These are phyloP conservation scores for Clohesyomyces aquaticus DNA, from an alignment of 495 filamentous ascomycete genomes.

Conservation along the genomic window DNA sequence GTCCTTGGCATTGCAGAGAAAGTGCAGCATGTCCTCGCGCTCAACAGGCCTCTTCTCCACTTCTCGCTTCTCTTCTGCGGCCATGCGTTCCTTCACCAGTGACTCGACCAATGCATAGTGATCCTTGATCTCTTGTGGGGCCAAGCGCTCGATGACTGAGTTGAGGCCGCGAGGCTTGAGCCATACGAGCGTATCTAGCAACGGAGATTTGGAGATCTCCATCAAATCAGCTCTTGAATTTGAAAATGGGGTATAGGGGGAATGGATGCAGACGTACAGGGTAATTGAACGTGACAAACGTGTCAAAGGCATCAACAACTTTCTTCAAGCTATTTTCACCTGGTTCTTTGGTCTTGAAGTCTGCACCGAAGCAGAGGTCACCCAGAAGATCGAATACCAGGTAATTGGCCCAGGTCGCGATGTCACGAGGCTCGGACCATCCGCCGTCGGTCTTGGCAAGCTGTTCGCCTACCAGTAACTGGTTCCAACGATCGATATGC, in stretches of 20 bases:
- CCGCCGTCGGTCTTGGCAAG: neutral
- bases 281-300: constrained; percentile 24
- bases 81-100: constrained; percentile 7
- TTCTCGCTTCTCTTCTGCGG: neutral
- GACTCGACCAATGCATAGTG: constrained; percentile 17
- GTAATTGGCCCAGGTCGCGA: constrained; percentile 65
- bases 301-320: constrained; percentile 37
- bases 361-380: constrained; percentile 68
- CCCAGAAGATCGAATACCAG: constrained; percentile 74
- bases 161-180: constrained; percentile 20
- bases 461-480: constrained; percentile 27
- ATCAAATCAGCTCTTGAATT: neutral
- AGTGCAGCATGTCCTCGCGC: constrained; percentile 48
- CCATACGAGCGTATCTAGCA: constrained; percentile 10
- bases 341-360: constrained; percentile 52
- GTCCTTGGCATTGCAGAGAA: constrained; percentile 42
- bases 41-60: neutral
- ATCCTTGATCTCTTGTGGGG: constrained; percentile 12
- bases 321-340: constrained; percentile 26
- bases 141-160: neutral
- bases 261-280: constrained; percentile 5
- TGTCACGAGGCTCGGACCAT: constrained; percentile 46
- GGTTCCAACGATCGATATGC: constrained; percentile 46
- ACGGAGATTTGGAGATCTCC: constrained; percentile 29
- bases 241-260: too few relatives aligned